Conservation (phyloP, 1,284 basidiomycete genomes). For the Malassezia nana region DNA sequence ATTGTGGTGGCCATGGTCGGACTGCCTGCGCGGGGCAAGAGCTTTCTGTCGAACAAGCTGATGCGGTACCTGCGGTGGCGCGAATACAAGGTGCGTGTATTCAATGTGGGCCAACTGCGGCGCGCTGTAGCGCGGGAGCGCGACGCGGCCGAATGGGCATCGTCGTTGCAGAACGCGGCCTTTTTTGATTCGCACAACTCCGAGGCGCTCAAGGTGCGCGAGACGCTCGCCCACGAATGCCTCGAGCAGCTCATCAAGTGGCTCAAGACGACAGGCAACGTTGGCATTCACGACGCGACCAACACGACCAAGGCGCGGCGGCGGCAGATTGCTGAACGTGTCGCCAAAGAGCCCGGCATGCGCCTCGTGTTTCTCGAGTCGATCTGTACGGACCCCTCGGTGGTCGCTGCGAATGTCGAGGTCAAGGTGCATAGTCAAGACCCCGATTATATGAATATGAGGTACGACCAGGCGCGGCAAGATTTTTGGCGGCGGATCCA, state of each 20-base stretch:
- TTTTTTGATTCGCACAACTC: constrained; percentile 85
- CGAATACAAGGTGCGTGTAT: constrained; percentile 96
- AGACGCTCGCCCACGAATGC: constrained; percentile 79
- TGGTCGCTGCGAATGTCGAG: constrained; percentile 89
- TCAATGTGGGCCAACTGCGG: constrained; percentile 93
- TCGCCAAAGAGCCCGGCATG: constrained; percentile 81
- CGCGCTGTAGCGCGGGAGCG: constrained; percentile 70
- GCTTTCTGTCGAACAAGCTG: constrained; percentile 46
- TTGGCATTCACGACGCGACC: constrained; percentile 95
- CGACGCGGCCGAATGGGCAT: neutral
- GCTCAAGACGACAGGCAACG: constrained; percentile 84
- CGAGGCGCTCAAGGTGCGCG: constrained; percentile 66
- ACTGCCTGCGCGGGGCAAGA: constrained; percentile 45
- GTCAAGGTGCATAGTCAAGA: constrained; percentile 92
- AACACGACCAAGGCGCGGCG: constrained; percentile 74
- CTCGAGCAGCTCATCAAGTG: constrained; percentile 88
- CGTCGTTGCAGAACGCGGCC: constrained; percentile 51
- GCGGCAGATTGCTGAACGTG: constrained; percentile 65
- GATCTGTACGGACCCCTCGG: constrained; percentile 79
- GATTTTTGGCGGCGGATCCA: constrained; percentile 87
- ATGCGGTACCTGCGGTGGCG: constrained; percentile 60
- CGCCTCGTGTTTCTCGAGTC: constrained; percentile 88
- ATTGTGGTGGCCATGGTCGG: constrained; percentile 93
- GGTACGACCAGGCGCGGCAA: constrained; percentile 67
- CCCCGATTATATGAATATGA: constrained; percentile 88